These are phyloP conservation scores for Davidsoniella eucalypti DNA, from an alignment of 2,329 filamentous ascomycete species.

Conservation along the genomic window DNA sequence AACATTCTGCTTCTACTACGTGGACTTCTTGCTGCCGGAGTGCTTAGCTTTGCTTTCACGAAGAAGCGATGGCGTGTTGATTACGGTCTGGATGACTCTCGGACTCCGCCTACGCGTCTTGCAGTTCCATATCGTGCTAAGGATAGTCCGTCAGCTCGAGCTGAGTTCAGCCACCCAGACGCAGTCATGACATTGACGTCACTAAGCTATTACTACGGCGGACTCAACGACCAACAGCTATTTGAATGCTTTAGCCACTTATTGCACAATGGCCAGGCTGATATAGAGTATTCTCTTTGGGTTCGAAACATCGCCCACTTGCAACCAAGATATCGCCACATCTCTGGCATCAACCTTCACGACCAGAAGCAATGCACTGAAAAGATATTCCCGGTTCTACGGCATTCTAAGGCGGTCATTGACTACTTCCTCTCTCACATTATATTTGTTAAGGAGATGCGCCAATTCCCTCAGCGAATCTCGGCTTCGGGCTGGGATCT, in stretches of 20 bases:
- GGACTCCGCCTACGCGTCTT: constrained; percentile 28
- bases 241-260: constrained; percentile 31
- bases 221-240: constrained; percentile 34
- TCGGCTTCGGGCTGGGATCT: constrained; percentile 54
- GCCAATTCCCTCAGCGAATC: constrained; percentile 46
- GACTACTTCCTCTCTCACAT: constrained; percentile 45
- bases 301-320: constrained; percentile 22
- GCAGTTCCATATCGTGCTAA: constrained; percentile 46
- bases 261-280: constrained; percentile 32
- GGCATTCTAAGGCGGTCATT: constrained; percentile 34
- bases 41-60: constrained; percentile 35
- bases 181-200: constrained; percentile 38
- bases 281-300: constrained; percentile 35
- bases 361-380: constrained; percentile 32
- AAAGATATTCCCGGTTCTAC: constrained; percentile 35
- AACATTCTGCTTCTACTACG: constrained; percentile 30
- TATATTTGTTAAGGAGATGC: constrained; percentile 45
- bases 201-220: constrained; percentile 39
- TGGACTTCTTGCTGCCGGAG: constrained; percentile 37
- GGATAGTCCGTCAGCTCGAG: constrained; percentile 34
- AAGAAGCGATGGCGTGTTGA: constrained; percentile 49
- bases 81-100: constrained; percentile 35
- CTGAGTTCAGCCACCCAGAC: constrained; percentile 48
- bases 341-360: constrained; percentile 40
- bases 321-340: constrained; percentile 22